Base-by-base conservation (phyloP, 352 stramenopile genomes). In the Globisporangium cederbergense region DNA sequence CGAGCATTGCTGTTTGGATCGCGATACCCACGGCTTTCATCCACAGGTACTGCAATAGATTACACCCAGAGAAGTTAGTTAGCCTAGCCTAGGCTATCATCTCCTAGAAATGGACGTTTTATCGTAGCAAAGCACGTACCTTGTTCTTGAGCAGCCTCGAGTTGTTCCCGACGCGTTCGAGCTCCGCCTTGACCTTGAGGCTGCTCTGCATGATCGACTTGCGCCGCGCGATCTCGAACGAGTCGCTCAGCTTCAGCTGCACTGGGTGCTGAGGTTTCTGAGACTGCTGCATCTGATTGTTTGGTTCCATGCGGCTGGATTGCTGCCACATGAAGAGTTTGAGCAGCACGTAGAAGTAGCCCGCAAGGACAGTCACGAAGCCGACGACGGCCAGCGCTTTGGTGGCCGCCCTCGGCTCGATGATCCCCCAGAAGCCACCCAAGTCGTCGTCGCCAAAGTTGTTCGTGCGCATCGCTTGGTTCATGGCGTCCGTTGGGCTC, bases 241-340 rank as follows among this genome's bases (percentile, higher is more conserved):
- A 51, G 10, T 50, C 32, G 25, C 36, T 65, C 8, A 65, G 51
- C 50, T 60, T 40, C 40, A 52, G 13, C 28, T 43, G 60, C 50
- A 25, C 20, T 18, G 16, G 28, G 25, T 28, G 25, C 50, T 60
- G 36, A 14, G 49, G 25, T 14, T 46, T 28, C 25, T 28, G 25
- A 28, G 25, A 28, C 25, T 28, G 25, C 25, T 28, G 11, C 2
- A 5, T 5, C 45, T 50, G 45, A 28, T 14, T 50, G 18, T 11
- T 10, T 38, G 45, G 51, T 4, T 1, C 25, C 58, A 60, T 54
- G 36, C 60, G 60, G 20, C 60, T 65, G 30, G 50, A 65, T 10
- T 60, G 60, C 40, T 65, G 60, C 60, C 60, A 60, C 18, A 65
- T 46, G 13, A 40, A 22, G 28, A 65, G 60, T 22, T 67, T 62